Percentiles rank a stretch among this genome's conserved stretches.
phyloP scores from a whole-genome alignment of 1,284 basidiomycete species.

The Schizophyllum amplum region DNA sequence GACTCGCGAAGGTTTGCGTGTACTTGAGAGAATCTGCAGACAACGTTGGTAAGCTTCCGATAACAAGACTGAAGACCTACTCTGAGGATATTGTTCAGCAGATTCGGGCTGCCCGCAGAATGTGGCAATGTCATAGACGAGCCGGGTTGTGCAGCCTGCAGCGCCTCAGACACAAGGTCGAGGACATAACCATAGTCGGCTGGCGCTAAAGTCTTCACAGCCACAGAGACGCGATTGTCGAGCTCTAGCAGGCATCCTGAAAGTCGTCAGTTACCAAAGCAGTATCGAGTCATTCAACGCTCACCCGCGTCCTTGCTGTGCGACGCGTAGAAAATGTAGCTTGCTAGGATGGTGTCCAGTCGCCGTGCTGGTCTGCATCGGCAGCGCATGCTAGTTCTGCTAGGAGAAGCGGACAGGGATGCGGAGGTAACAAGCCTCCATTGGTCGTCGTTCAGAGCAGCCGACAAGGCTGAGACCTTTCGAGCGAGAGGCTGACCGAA shows the following conservation, averaged over 20 bases:
- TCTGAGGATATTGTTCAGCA: constrained; percentile 52
- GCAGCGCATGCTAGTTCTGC: neutral
- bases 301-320: neutral
- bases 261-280: too few species aligned
- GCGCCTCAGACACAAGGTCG: constrained; percentile 33
- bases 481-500: constrained; percentile 20
- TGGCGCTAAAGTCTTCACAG: constrained; percentile 29
- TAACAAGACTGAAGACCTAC: constrained; percentile 24
- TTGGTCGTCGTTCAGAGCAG: neutral
- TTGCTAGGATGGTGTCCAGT: neutral
- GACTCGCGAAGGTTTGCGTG: constrained; percentile 43
- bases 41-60: constrained; percentile 1
- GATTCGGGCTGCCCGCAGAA: constrained; percentile 41
- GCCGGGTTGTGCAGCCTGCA: constrained; percentile 22
- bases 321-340: neutral
- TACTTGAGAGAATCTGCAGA: constrained; percentile 47
- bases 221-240: constrained; percentile 28
- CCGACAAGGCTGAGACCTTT: constrained; percentile 29
- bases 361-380: too few species aligned
- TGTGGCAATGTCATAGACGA: constrained; percentile 21
- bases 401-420: neutral
- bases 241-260: constrained; percentile 11
- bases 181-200: constrained; percentile 38
- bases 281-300: too few species aligned
- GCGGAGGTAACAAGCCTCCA: neutral